Conservation (phyloP, 2,329 filamentous ascomycete genomes). For the Rugonectria rugulosa region DNA sequence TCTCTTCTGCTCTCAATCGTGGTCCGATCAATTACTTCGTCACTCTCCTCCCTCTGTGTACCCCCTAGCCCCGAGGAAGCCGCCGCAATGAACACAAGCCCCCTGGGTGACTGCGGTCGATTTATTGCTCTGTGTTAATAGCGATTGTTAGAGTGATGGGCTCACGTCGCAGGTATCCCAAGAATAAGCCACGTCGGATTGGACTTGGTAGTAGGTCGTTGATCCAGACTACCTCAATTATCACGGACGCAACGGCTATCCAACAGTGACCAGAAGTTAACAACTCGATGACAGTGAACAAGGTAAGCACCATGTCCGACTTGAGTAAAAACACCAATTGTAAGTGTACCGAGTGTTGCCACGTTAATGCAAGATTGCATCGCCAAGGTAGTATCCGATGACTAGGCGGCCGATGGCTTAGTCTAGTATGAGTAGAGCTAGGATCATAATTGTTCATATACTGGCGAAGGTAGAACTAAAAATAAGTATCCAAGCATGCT, state of each 20-base stretch:
- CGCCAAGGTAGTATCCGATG: constrained; percentile 69
- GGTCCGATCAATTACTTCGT: no score
- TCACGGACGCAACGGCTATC: constrained; percentile 16
- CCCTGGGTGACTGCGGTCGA: constrained; percentile 25
- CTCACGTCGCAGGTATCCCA: constrained; percentile 15
- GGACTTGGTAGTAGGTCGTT: constrained; percentile 17
- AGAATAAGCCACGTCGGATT: constrained; percentile 22
- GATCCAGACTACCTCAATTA: constrained; percentile 20
- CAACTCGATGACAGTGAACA: constrained; percentile 9
- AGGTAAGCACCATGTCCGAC: constrained; percentile 15
- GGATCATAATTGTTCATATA: no score
- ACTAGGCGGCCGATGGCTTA: constrained; percentile 65
- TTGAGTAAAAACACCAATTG: constrained; percentile 5
- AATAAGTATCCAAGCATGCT: constrained; percentile 72
- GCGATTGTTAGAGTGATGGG: constrained; percentile 24
- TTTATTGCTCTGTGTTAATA: constrained; percentile 16
- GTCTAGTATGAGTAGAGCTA: constrained; percentile 69
- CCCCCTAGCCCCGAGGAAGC: no score
- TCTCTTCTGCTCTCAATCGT: no score
- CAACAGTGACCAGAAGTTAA: constrained; percentile 21
- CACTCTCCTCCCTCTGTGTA: no score
- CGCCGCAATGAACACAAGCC: constrained; percentile 14
- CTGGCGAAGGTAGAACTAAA: constrained; percentile 70
- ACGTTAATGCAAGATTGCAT: constrained; percentile 68
- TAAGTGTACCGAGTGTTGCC: constrained; percentile 57